Percentiles rank a stretch among this genome's conserved stretches.
phyloP scores from a whole-genome alignment of 176 grass and related monocot genomes.

The Oryza glumipatula region DNA sequence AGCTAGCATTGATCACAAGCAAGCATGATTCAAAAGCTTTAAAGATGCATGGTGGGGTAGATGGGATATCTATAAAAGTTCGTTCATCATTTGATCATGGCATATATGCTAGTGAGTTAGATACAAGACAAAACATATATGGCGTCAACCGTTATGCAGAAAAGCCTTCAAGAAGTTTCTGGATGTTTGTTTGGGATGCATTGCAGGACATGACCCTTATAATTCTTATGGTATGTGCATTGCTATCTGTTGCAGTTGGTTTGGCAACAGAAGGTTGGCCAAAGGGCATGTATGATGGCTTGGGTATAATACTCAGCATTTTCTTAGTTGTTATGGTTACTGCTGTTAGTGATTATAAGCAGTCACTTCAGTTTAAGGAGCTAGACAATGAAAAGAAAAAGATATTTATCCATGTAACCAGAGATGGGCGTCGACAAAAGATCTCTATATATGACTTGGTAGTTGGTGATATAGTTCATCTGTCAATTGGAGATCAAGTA shows the following conservation, averaged over 20 bases:
- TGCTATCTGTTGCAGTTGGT: conserved; percentile 86
- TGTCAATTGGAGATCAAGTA: conserved; percentile 89
- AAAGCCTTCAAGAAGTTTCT: conserved; percentile 94
- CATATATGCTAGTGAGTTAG: conserved; percentile 52
- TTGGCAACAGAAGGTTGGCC: conserved; percentile 90
- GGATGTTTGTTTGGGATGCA: conserved; percentile 95
- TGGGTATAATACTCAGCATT: conserved; percentile 95
- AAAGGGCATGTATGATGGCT: conserved; percentile 93
- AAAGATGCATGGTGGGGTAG: conserved; percentile 65
- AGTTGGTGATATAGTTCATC: conserved; percentile 94
- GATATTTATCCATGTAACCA: conserved; percentile 89
- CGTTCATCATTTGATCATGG: conserved; percentile 56
- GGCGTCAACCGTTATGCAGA: conserved; percentile 70
- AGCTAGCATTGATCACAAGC: conserved; percentile 79
- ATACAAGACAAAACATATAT: conserved; percentile 70
- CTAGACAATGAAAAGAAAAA: conserved; percentile 98
- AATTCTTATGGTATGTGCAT: conserved; percentile 88
- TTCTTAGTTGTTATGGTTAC: conserved; percentile 93
- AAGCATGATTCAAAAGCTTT: conserved; percentile 66
- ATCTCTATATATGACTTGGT: conserved; percentile 85
- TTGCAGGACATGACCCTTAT: conserved; percentile 88
- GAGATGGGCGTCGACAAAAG: conserved; percentile 81
- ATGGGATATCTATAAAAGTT: conserved; percentile 72
- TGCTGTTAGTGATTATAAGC: conserved; percentile 90
- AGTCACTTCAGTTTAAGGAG: conserved; percentile 96